Conservation (phyloP, 2,329 filamentous ascomycete species). For the Setomelanomma holmii region DNA sequence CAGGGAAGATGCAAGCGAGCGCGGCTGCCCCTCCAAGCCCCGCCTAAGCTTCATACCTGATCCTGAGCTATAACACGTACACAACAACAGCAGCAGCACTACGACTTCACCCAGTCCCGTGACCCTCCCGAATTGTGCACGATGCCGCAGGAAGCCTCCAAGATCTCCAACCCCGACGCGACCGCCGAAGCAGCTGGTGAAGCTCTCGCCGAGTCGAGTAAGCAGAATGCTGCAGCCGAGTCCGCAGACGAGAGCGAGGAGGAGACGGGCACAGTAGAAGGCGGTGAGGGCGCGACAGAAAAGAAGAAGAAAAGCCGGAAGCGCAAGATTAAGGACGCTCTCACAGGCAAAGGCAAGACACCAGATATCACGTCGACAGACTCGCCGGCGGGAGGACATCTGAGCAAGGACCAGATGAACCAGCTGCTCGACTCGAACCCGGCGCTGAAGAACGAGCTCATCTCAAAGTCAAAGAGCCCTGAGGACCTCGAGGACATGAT, state of each 20-base stretch:
- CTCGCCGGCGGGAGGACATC: conserved; percentile 36
- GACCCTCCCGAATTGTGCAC: conserved; percentile 3
- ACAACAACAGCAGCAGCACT: not conserved
- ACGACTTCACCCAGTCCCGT: no score
- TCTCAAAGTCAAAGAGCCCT: conserved; percentile 36
- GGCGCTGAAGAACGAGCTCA: conserved; percentile 46
- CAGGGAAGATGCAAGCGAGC: conserved; percentile 2
- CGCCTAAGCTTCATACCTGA: not conserved
- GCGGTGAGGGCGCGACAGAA: conserved; percentile 49
- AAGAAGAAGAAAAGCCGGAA: conserved; percentile 74
- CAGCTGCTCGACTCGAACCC: conserved; percentile 48
- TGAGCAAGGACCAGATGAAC: conserved; percentile 48
- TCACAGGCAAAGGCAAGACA: conserved; percentile 44
- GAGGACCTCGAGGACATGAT: conserved; percentile 55
- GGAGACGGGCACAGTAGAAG: conserved; percentile 49
- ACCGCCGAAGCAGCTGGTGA: conserved; percentile 58
- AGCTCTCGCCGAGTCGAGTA: conserved; percentile 44
- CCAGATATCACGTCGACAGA: conserved; percentile 32
- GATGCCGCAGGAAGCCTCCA: conserved; percentile 64
- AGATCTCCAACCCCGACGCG: conserved; percentile 62
- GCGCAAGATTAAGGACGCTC: conserved; percentile 63
- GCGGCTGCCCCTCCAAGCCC: not conserved
- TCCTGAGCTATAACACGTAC: not conserved
- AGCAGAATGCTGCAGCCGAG: conserved; percentile 33
- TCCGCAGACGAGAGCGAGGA: conserved; percentile 43